A percentile compares a stretch with the other conserved stretches of the same genome.
Evolutionary conservation across 2,329 filamentous ascomycete species (phyloP).

Genomic region (Coniochaeta hoffmannii): DNA sequence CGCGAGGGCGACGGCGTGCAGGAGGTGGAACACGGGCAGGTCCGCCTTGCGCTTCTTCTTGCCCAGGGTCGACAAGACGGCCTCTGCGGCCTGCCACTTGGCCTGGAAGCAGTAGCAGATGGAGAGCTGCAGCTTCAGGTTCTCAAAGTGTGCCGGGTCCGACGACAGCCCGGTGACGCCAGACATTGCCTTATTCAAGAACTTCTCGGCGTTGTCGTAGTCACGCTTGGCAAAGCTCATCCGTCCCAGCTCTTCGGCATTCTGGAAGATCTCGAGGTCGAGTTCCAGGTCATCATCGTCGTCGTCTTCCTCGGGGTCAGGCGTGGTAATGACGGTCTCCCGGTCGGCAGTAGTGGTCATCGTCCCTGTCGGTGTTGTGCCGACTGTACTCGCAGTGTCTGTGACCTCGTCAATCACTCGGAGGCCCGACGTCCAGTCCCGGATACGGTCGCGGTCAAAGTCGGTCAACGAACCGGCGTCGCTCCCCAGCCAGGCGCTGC

Average conservation of each 20-base stretch:
- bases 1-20: neutral
- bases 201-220: conserved; percentile 3
- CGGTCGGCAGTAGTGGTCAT: neutral
- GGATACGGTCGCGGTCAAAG: neutral
- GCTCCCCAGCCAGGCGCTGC: neutral
- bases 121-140: conserved; percentile 1
- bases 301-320: neutral
- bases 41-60: conserved; percentile 4
- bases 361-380: neutral
- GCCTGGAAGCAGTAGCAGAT: conserved; percentile 2
- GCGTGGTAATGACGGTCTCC: neutral
- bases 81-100: conserved; percentile 1
- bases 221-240: conserved; percentile 2
- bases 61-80: neutral
- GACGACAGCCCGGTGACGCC: neutral
- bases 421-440: neutral
- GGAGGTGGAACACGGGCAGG: neutral
- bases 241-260: neutral
- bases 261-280: conserved; percentile 2
- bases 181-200: conserved; percentile 1
- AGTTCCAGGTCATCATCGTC: conserved; percentile 1
- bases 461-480: neutral
- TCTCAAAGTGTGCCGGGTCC: neutral
- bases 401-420: neutral
- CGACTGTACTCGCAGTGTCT: neutral